Base-by-base conservation (phyloP, 2,329 filamentous ascomycete species). In the Beauveria brongniartii region DNA sequence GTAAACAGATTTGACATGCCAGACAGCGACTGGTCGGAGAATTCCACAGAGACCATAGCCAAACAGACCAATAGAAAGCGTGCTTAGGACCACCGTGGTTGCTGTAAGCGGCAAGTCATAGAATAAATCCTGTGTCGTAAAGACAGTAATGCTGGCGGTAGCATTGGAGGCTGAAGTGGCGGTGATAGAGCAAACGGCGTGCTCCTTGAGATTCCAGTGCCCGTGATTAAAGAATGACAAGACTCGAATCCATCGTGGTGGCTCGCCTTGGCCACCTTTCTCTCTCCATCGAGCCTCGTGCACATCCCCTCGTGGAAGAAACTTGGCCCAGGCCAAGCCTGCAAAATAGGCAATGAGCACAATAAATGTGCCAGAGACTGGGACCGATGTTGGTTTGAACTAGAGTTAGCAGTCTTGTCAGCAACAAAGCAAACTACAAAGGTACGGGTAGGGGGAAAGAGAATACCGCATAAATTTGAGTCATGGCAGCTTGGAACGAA, bases 341-440 rank as follows among this genome's bases (percentile, higher is more conserved):
- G 78, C 55, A 54, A 84, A 83, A 69, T 83, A 83, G 14, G 79
- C 78, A 51, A 84, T 82, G 46, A 84, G 75, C 5, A 82, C 80
- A 56, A 83, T 82, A 59, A 83, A 84, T 0, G 80, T 83, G 43
- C 80, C 80, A 18, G 75, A 73, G 20, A 83, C 79, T 3, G 72
- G 74, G 41, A 80, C 67, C 1, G 43, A 3, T 0, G 80, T 83
- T 0, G 80, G 80, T 74, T 83, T 82, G 68, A 80, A 83, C 78
- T 82, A 47, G 9, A 43, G 14, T 43, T 22, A 28, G 12, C 10
- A 18, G 66, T 48, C 20, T n/a, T 37, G 30, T 37, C 16, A 24
- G 50, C 30, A 9, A 12, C 10, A 5, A 2, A 18, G 2, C 6
- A 40, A 5, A 30, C 10, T 26, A 16, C 18, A 8, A n/a, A 28